Base-by-base conservation (phyloP, 257 asterid species). In the Haberlea rhodopensis region DNA sequence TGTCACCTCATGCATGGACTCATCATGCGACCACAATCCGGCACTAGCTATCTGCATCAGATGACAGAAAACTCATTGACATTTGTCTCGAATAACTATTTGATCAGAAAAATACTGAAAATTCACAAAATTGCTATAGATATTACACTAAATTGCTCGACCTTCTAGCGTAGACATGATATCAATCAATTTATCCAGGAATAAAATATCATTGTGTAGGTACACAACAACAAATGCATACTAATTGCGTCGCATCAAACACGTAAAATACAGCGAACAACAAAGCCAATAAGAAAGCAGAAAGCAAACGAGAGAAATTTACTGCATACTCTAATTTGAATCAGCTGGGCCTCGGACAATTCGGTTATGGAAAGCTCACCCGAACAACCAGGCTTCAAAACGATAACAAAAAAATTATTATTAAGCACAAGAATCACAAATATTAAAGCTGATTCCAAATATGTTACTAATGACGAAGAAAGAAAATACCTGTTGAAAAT, bases 361-460 rank as follows among this genome's bases (percentile, higher is more conserved):
- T 86, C 77, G 43, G 75, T 82, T 73, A 71, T 75, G 46, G 86
- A 78, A 69, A 92, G 85, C 83, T 89, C 94, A 68, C 90, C 87
- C 31, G 97, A 92, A 71, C 99, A 92, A 34, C 99, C 97, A 77
- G 99, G 99, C 99, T 92, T 66, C 82, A 70, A 15, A 53, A 68
- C 65, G 22, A 37, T 37, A 37, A 37, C 62, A 63, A 71, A 3
- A 24, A n/a, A n/a, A n/a, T n/a, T n/a, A n/a, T 13, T 71, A 48
- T 51, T 18, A 54, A 18, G 31, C 26, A 61, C 22, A 3, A 27
- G 18, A 60, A 49, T 22, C n/a, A 20, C n/a, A 16, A 62, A 45
- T 11, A 24, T 13, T 21, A 74, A 71, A 27, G 16, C 25, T 6
- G 66, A 62, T 23, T 43, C 19, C 8, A 34, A 4, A 37, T 7